Conservation (phyloP, 495 filamentous ascomycete species). For the Jackrogersella minutella region DNA sequence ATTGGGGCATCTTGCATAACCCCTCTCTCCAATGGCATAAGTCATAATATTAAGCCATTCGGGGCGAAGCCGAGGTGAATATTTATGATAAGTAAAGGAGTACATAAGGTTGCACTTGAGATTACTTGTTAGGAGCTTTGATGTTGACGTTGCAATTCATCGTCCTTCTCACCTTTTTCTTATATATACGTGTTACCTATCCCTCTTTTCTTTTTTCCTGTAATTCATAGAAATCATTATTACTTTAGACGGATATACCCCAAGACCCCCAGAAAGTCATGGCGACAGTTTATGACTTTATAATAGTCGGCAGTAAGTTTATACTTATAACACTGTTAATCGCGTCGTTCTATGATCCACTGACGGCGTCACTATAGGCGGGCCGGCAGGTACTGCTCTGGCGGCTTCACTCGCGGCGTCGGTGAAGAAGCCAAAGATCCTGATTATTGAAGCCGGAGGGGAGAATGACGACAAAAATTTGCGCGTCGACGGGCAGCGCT, state of each 20-base stretch:
- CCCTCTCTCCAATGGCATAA: neutral
- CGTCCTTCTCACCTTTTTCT: neutral
- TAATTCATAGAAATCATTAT: neutral
- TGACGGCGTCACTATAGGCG: conserved; percentile 52
- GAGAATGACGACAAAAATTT: conserved; percentile 56
- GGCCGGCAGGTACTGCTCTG: conserved; percentile 62
- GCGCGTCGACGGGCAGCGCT: conserved; percentile 62
- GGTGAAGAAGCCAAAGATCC: conserved; percentile 54
- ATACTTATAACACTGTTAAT: neutral
- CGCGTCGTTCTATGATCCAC: neutral
- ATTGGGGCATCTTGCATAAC: conserved; percentile 2
- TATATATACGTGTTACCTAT: neutral
- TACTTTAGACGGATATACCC: neutral
- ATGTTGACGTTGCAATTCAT: neutral
- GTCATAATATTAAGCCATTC: neutral
- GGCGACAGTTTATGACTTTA: conserved; percentile 57
- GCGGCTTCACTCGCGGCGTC: conserved; percentile 58
- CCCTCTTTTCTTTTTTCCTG: neutral
- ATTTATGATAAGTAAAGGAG: neutral
- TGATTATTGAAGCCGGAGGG: conserved; percentile 67
- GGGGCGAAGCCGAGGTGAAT: neutral
- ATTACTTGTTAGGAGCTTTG: neutral
- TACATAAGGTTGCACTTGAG: too few relatives aligned
- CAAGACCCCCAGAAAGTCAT: conserved; percentile 1
- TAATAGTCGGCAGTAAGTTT: conserved; percentile 62